Evolutionary conservation across 345 rosid genomes (phyloP).

Genomic region (Psidium friedrichsthalianum): DNA sequence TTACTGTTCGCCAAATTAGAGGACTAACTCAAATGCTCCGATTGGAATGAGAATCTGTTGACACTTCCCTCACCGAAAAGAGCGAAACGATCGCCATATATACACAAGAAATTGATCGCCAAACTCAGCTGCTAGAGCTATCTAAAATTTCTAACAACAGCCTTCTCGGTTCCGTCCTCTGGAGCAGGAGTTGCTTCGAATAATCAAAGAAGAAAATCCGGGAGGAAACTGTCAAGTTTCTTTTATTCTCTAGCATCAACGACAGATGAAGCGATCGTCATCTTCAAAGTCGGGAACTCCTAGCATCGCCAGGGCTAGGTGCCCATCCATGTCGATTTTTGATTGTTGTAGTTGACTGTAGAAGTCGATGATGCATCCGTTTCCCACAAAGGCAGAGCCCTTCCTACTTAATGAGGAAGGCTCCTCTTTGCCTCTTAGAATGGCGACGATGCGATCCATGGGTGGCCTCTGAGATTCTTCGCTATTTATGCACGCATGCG

Average conservation of each 20-base stretch:
- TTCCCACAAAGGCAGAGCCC: constrained; percentile 45
- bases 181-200: background rate
- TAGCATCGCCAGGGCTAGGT: constrained; percentile 80
- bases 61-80: background rate
- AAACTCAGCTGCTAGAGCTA: background rate
- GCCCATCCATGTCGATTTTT: constrained; percentile 69
- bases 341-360: constrained; percentile 53
- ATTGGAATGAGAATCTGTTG: background rate
- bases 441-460: constrained; percentile 40
- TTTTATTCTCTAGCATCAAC: constrained; percentile 15
- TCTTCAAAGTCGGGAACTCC: constrained; percentile 75
- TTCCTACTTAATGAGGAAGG: constrained; percentile 21
- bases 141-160: background rate
- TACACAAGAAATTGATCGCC: background rate
- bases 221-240: background rate
- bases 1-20: background rate
- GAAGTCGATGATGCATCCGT: constrained; percentile 28
- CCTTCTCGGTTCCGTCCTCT: background rate
- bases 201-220: background rate
- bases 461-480: constrained; percentile 73
- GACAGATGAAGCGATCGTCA: constrained; percentile 38
- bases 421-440: constrained; percentile 53
- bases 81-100: background rate
- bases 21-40: background rate
- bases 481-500: constrained; percentile 51